These are phyloP conservation scores for Zasmidium cellare DNA, from an alignment of 2,329 filamentous ascomycete species.

Conservation along the genomic window DNA sequence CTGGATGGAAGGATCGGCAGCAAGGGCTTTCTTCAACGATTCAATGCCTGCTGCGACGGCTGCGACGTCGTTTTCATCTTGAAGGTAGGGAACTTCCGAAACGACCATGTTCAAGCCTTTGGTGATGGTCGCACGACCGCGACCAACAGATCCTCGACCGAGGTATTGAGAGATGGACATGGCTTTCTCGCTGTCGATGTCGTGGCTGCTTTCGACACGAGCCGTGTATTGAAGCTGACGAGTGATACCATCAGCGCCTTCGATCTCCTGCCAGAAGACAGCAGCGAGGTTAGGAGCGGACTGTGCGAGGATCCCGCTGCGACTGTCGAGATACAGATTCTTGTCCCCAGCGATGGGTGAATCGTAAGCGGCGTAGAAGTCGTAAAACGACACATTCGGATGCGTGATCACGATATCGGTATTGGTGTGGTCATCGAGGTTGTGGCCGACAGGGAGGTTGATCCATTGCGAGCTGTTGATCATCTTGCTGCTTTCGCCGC, in stretches of 20 bases:
- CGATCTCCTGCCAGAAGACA: conserved; percentile 62
- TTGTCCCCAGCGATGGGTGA: conserved; percentile 43
- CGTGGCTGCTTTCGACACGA: conserved; percentile 60
- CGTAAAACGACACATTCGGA: conserved; percentile 59
- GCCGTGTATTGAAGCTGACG: conserved; percentile 67
- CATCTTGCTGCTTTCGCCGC: conserved; percentile 47
- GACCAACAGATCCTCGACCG: conserved; percentile 62
- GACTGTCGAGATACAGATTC: conserved; percentile 44
- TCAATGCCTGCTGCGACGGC: conserved; percentile 67
- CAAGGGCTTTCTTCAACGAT: conserved; percentile 57
- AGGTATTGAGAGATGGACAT: conserved; percentile 58
- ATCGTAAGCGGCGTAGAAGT: conserved; percentile 64
- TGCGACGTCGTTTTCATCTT: conserved; percentile 57
- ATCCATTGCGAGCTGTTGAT: conserved; percentile 50
- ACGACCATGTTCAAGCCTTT: conserved; percentile 59
- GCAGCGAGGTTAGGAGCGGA: conserved; percentile 66
- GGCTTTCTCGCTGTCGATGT: conserved; percentile 38
- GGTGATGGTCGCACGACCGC: conserved; percentile 63
- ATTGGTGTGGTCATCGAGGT: conserved; percentile 58
- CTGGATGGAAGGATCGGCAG: conserved; percentile 56
- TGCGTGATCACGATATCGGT: conserved; percentile 56
- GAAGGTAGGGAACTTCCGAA: conserved; percentile 60
- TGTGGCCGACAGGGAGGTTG: conserved; percentile 53
- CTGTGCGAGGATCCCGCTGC: conserved; percentile 62
- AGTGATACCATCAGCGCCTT: conserved; percentile 57